Base-by-base conservation (phyloP, 768 basidiomycete species). In the Amanita inopinata region DNA sequence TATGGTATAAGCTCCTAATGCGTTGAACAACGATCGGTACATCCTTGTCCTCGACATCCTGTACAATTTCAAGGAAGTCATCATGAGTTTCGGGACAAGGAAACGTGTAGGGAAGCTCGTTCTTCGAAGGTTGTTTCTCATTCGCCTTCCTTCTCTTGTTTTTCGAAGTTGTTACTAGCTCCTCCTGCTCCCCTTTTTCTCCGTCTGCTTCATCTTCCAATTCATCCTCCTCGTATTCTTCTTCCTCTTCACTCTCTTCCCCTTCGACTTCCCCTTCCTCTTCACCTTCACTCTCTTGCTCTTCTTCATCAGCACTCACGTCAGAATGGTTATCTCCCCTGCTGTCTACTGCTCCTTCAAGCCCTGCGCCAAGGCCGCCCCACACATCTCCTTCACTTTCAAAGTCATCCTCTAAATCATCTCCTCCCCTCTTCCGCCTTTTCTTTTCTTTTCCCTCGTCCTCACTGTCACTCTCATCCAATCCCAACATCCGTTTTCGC, bases 371-470 rank as follows among this genome's bases (percentile, higher is more conserved):
- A 43, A 68, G 52, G 37, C 57, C 64, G 43, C 55, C 53, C 59
- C 67, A 71, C 25, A 54, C 64, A 17, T 58, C 62, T 18, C 67
- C 70, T 3, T 59, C 73, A 17, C 65, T 66, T 23, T 63, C 56
- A 48, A 84, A 90, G 55, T 93, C 91, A 51, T 94, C 92, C n/a
- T 88, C 90, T 33, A 94, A 60, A 55, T 96, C 93, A 60, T 97
- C 94, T 1, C 76, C 86, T 30, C 78, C 89, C 37, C 73, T 57
- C 51, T 70, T 69, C 45, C 78, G 67, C 58, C 81, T 82, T 52
- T 59, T 46, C 38, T 48, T 62, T 43, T 59, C 62, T 23, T 53
- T 53, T 28, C 56, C 67, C 28, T 74, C 80, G 12, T 76, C 80
- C 17, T 80, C 83, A 43, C 73, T 75, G 31, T 78, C 81, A 43